Evolutionary conservation across 2,329 filamentous ascomycete genomes (phyloP), one percentile per base, ranked within the genome.

Genomic region (Botryotinia convoluta): DNA sequence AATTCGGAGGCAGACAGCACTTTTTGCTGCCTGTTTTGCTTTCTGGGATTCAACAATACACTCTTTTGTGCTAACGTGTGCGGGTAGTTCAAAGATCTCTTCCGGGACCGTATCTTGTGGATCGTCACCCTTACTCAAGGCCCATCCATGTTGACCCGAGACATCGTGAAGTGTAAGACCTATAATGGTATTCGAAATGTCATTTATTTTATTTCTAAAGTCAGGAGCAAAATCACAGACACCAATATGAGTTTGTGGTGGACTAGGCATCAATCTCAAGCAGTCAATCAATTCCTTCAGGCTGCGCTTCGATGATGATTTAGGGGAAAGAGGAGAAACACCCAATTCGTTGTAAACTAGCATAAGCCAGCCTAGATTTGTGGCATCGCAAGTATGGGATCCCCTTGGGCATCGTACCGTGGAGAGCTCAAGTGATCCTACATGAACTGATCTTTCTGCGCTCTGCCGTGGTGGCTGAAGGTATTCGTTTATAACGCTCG

Each of bases 311-410:
- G 81, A 78, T 44, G 79, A 77, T 57, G 74, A 32, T 79, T 67
- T 0, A 80, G 79, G 37, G 74, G 75, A 7, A 87, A 80, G 8
- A 81, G 82, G 4, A 82, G 79, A 3, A 87, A 76, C 1, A 87
- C 79, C 60, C 70, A 87, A 80, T 75, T 87, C 85, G 69, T 84
- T 84, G 71, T 84, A 85, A 0, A 84, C 80, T n/a, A 87, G 81
- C 84, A 88, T 86, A 48, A 87, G 77, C 86, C 86, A 88, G 4
- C 87, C 87, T 0, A 88, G 81, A 71, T 86, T 87, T 0, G 83
- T 83, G 0, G 86, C 85, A 74, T 88, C 87, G 72, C 87, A 88
- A 77, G 81, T 80, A 71, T 85, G 85, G 71, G 83, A 85, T 0
- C 85, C 85, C 73, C 83, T 86, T 26, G 86, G 85, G 72, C 87